Base-by-base conservation (phyloP, 2,329 filamentous ascomycete genomes). In the Sclerotinia subarctica region DNA sequence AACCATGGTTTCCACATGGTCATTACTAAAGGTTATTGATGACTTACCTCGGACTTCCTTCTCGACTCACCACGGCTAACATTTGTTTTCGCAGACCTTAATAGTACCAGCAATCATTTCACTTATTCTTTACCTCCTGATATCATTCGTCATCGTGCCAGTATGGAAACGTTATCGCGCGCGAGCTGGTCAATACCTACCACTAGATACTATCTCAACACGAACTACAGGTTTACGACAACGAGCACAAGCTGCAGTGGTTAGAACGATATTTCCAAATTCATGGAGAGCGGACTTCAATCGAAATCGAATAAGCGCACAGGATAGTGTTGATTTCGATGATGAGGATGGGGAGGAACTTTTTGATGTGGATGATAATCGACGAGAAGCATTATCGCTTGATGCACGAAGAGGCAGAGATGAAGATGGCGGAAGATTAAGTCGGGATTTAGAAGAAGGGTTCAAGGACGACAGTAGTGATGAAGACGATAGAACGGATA, bases 401-500 rank as follows among this genome's bases (percentile, higher is more conserved):
- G 76, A 77, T 72, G 74, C 73, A 29, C 63, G 69, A 76, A 79
- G 72, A 76, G 77, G 74, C 74, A 71, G 81, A 66, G 74, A 76
- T 58, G 78, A 79, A 57, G 85, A 87, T 70, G 83, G 82, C 59
- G 82, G 86, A 73, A 83, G 93, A 70, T 75, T 96, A 70, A 94
- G 92, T 77, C 83, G 92, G 79, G 93, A 96, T 73, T 78, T 94
- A 64, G 91, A 94, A 77, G 85, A 90, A 74, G 90, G 89, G 0
- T 92, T 92, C 76, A 86, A 86, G 79, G 90, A 92, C 77, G 88
- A 91, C 73, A 91, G 89, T 76, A 87, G 90, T 67, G 87, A 89
- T 49, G 86, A 88, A 35, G 64, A 60, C 5, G 73, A 73, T 13
- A 73, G 66, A 38, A 47, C 29, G 3, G 58, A 68, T 29, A 64